A percentile compares a stretch with the other conserved stretches of the same genome.
These are phyloP conservation scores for Coemansia sp. DNA, from an alignment of 371 early-diverging fungal genomes.

Conservation along the genomic window DNA sequence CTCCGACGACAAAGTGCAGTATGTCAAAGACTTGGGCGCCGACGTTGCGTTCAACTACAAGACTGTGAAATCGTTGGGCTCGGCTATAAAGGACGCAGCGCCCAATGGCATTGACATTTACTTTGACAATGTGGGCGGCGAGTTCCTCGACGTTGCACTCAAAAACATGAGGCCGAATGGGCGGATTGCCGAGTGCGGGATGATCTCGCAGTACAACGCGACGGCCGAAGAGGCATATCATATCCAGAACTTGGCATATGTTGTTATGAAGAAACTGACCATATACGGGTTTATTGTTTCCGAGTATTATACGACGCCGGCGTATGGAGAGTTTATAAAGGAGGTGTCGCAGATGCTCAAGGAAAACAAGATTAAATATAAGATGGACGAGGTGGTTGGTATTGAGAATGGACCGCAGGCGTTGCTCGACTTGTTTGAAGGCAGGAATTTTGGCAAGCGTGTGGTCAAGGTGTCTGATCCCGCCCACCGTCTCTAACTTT, in stretches of 20 bases:
- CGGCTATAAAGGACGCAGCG: constrained; percentile 32
- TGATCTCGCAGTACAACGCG: constrained; percentile 71
- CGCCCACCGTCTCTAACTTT: neutral
- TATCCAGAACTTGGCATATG: constrained; percentile 53
- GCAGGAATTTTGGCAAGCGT: constrained; percentile 85
- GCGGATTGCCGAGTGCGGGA: constrained; percentile 66
- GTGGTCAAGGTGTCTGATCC: constrained; percentile 59
- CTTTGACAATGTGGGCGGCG: constrained; percentile 69
- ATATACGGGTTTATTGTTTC: constrained; percentile 61
- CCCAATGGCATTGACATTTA: constrained; percentile 72
- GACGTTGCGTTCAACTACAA: constrained; percentile 87
- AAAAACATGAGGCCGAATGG: constrained; percentile 51
- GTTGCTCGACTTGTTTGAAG: constrained; percentile 71
- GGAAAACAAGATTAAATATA: constrained; percentile 67
- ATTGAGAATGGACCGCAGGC: constrained; percentile 78
- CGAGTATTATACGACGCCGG: constrained; percentile 56
- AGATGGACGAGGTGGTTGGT: constrained; percentile 68
- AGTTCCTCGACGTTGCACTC: constrained; percentile 67
- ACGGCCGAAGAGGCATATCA: constrained; percentile 48
- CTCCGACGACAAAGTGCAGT: constrained; percentile 72
- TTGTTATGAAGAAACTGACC: constrained; percentile 55
- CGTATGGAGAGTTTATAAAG: constrained; percentile 57
- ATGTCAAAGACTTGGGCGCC: constrained; percentile 58
- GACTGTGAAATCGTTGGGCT: constrained; percentile 56
- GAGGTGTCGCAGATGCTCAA: constrained; percentile 65